Base-by-base conservation (phyloP, 257 asterid species). In the Avicennia marina region DNA sequence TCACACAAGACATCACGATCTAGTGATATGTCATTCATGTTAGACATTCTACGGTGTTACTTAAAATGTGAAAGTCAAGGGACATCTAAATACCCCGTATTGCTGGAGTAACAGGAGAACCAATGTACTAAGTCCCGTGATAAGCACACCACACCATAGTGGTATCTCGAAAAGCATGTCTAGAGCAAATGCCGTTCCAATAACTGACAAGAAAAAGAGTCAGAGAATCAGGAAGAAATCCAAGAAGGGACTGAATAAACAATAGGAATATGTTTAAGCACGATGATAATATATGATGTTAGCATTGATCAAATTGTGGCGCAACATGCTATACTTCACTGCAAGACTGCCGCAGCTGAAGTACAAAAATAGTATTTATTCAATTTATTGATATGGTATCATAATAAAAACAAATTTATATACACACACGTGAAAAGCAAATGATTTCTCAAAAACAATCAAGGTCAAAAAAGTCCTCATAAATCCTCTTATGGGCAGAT, bases 131-230 rank as follows among this genome's bases (percentile, higher is more conserved):
- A 89, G 68, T 41, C 98, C 98, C 1, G 98, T 89, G 69, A 93
- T 86, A 60, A 93, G 95, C 65, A 93, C 98, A 15, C 98, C 97
- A 41, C 77, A 67, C 98, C 97, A 89, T 31, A 93, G 40, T 13
- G 97, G 97, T 77, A 93, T 84, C n/a, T 69, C 69, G 83, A 89
- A 89, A 63, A 93, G 96, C 94, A 93, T 93, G 78, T 89, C 74
- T 68, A 93, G 75, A 21, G 98, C 98, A 80, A 93, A 93, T 42
- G 98, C 97, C 12, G 98, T 93, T 72, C 98, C 97, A 13, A 93
- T 86, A 64, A 93, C 97, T 91, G 83, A 34, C 7, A 53, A 13
- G 51, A 51, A 71, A 40, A 62, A 17, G 38, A 17, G 7, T 47
- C 8, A 3, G 20, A 33, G 36, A 43, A 59, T 21, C 43, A 60